Percentiles rank a stretch among this genome's conserved stretches.
These are phyloP conservation scores for Sugiyamaella paludigena DNA, from an alignment of 1,139 yeast genomes.

Conservation along the genomic window DNA sequence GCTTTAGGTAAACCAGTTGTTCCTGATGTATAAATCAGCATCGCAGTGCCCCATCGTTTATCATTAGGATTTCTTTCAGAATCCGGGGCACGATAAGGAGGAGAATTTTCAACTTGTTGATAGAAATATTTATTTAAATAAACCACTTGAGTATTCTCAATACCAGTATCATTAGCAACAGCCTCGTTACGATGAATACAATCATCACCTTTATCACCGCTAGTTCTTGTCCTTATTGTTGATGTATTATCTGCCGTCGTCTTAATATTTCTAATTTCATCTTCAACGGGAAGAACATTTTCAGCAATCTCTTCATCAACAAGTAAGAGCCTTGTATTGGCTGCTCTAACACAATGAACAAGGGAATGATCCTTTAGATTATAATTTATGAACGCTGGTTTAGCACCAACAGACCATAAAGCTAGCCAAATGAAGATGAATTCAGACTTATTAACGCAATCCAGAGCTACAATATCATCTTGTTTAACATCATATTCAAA, in stretches of 20 bases:
- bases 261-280: constrained; percentile 37
- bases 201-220: constrained; percentile 64
- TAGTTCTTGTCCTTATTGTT: constrained; percentile 34
- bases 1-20: constrained; percentile 96
- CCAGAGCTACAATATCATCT: constrained; percentile 71
- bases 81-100: constrained; percentile 46
- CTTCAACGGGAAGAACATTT: constrained; percentile 55
- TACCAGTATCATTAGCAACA: constrained; percentile 40
- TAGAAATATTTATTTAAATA: constrained; percentile 52
- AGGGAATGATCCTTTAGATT: constrained; percentile 72
- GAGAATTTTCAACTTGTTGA: constrained; percentile 42
- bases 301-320: constrained; percentile 69
- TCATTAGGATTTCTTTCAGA: constrained; percentile 30
- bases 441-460: constrained; percentile 80
- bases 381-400: constrained; percentile 83
- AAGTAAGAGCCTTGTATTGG: constrained; percentile 62
- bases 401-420: constrained; percentile 87
- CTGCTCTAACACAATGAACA: constrained; percentile 74
- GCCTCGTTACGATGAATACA: constrained; percentile 53
- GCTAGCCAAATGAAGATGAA: constrained; percentile 81
- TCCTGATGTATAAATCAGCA: constrained; percentile 87
- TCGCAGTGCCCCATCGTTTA: constrained; percentile 50
- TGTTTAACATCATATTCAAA: constrained; percentile 62
- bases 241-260: neutral
- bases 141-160: constrained; percentile 42